phyloP scores from a whole-genome alignment of 1,139 yeast species.

The Saccharomyces pastorianus region DNA sequence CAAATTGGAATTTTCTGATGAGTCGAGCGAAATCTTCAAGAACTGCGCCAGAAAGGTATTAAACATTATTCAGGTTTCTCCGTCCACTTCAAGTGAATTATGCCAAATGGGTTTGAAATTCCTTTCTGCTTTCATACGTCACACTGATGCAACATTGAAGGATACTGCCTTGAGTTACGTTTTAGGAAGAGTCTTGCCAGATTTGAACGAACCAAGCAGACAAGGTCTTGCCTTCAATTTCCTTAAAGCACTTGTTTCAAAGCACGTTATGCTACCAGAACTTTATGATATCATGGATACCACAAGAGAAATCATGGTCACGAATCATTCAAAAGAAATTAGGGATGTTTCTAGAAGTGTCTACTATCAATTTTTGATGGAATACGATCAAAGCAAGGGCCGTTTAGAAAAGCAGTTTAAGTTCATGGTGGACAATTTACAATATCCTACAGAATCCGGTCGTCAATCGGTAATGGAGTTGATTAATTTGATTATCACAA shows the following conservation, averaged over 20 bases:
- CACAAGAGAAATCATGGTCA: slow-evolving; percentile 79
- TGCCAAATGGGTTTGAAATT: slow-evolving; percentile 75
- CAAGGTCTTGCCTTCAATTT: slow-evolving; percentile 87
- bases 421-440: slow-evolving; percentile 69
- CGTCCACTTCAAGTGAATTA: slow-evolving; percentile 71
- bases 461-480: slow-evolving; percentile 88
- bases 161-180: slow-evolving; percentile 70
- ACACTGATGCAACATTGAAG: slow-evolving; percentile 59
- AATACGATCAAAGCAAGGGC: slow-evolving; percentile 88
- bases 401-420: slow-evolving; percentile 77
- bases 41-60: slow-evolving; percentile 57
- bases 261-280: slow-evolving; percentile 75
- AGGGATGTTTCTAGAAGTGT: slow-evolving; percentile 81
- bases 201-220: slow-evolving; percentile 79
- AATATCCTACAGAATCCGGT: slow-evolving; percentile 81
- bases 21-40: slow-evolving; percentile 47
- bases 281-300: slow-evolving; percentile 83
- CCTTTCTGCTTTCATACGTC: slow-evolving; percentile 64
- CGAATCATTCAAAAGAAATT: slow-evolving; percentile 76
- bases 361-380: slow-evolving; percentile 81
- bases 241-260: slow-evolving; percentile 63
- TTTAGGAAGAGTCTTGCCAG: slow-evolving; percentile 69
- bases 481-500: slow-evolving; percentile 58
- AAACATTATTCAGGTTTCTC: slow-evolving; percentile 62
- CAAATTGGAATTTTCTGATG: slow-evolving; percentile 54